Evolutionary conservation across 495 filamentous ascomycete species (phyloP), one percentile per base, ranked within the genome.

Genomic region (Xylaria longipes): DNA sequence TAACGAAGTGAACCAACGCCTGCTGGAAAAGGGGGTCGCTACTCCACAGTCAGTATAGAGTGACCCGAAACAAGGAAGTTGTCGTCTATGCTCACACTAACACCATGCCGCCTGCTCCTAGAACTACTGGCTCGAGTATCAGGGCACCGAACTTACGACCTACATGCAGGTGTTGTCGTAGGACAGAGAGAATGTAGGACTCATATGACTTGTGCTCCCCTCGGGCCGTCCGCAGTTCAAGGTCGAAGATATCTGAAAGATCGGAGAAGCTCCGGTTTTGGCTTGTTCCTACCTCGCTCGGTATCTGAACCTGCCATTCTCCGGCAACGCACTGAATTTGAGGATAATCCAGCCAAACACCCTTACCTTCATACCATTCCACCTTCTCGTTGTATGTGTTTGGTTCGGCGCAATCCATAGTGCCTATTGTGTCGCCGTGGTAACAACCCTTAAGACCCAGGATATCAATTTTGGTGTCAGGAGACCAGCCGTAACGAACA

Each of bases 361-460:
- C 92, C 7, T 87, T 85, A 0, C 91, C 91, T 56, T 86, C 84
- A 79, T 95, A 94, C 92, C 92, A 95, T 71, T 93, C 91, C 0
- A 94, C 91, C 75, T 91, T 91, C 72, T 92, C 82, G 71, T 94
- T 94, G 70, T 81, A 95, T 0, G 85, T 88, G 5, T 87, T 88
- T 3, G 92, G 92, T 78, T 93, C 91, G 3, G 90, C 87, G 68
- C 87, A 90, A 73, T 94, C 91, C 92, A 95, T 95, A 0, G 90
- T 91, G 4, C 92, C 92, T 27, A 95, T 92, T 0, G 92, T 94
- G 74, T 95, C 92, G 1, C 92, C 92, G 75, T 95, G 92, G 74
- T 95, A 95, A 70, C 89, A 90, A 1, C 90, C 91, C 75, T 91
- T 91, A 27, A 95, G 79, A 11, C 92, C 92, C 4, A 95, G 76